phyloP scores from a whole-genome alignment of 768 basidiomycete genomes.

The Boletus barrowsii region DNA sequence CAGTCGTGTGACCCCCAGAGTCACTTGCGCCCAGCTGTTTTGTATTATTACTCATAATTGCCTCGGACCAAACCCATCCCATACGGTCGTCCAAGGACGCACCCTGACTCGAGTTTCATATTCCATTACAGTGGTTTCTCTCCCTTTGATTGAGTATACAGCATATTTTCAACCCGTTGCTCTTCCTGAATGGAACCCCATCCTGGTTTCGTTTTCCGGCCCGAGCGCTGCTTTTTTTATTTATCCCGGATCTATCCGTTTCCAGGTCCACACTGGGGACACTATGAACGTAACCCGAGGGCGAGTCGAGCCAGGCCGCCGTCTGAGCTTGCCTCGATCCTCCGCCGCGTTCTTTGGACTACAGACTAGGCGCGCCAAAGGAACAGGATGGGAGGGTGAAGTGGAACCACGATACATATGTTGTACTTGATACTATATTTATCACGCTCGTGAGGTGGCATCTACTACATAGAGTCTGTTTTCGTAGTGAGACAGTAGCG shows the following conservation, averaged over 20 bases:
- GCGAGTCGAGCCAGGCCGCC: not conserved
- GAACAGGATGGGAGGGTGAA: not conserved
- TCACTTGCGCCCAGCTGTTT: constrained; percentile 13
- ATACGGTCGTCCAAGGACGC: constrained; percentile 22
- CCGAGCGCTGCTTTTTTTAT: constrained; percentile 18
- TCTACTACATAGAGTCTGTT: constrained; percentile 15
- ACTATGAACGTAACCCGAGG: constrained; percentile 4
- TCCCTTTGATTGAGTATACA: constrained; percentile 14
- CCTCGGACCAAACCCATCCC: constrained; percentile 23
- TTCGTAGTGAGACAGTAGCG: not conserved
- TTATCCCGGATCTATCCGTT: constrained; percentile 25
- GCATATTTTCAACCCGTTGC: constrained; percentile 13
- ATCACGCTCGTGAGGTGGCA: constrained; percentile 2
- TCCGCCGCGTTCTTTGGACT: not conserved
- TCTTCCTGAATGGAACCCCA: constrained; percentile 18
- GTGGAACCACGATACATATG: constrained; percentile 13
- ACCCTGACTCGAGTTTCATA: constrained; percentile 17
- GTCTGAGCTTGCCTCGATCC: not conserved
- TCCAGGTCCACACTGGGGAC: constrained; percentile 3
- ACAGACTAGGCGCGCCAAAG: constrained; percentile 6
- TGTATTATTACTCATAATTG: constrained; percentile 37
- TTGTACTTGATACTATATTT: constrained; percentile 25
- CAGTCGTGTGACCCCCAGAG: constrained; percentile 14
- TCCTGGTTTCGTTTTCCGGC: constrained; percentile 8
- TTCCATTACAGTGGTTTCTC: constrained; percentile 19